Evolutionary conservation across 371 early-diverging fungal genomes (phyloP).

Genomic region (Funneliformis caledonium): DNA sequence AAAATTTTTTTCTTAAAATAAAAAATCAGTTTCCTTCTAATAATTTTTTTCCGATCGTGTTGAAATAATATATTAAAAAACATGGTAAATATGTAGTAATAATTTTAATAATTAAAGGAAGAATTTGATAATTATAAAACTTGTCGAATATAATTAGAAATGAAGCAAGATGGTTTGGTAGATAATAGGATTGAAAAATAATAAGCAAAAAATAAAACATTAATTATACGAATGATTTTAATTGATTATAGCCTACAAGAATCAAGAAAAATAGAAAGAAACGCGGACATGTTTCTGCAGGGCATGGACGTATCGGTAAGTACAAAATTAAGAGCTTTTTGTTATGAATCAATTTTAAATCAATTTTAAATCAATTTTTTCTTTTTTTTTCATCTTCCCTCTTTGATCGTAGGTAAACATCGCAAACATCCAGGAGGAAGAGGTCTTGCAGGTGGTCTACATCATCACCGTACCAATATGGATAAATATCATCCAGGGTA

Average conservation of each 20-base stretch:
- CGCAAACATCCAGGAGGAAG: conserved; percentile 99
- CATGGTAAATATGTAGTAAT: background rate
- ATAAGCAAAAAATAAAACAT: too few relatives aligned
- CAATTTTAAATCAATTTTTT: background rate
- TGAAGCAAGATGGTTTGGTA: too few relatives aligned
- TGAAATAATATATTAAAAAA: background rate
- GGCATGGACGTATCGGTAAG: conserved; percentile 88
- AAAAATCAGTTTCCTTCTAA: background rate
- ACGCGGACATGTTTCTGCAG: conserved; percentile 94
- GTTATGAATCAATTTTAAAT: background rate
- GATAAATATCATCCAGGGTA: conserved; percentile 99
- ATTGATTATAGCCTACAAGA: conserved; percentile 75
- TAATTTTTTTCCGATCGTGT: too few relatives aligned
- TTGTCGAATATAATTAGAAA: too few relatives aligned
- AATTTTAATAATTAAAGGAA: too few relatives aligned
- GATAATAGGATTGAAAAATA: background rate
- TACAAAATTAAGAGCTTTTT: conserved; percentile 13
- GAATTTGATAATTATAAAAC: too few relatives aligned
- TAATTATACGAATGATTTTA: too few relatives aligned
- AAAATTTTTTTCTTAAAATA: background rate
- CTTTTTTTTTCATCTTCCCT: too few relatives aligned
- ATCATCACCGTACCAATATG: conserved; percentile 99
- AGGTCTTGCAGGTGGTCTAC: conserved; percentile 99
- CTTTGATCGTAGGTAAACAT: conserved; percentile 89
- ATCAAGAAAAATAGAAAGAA: conserved; percentile 86